These are phyloP conservation scores for Pseudozyma thailandica DNA, from an alignment of 1,284 basidiomycete species.

Conservation along the genomic window DNA sequence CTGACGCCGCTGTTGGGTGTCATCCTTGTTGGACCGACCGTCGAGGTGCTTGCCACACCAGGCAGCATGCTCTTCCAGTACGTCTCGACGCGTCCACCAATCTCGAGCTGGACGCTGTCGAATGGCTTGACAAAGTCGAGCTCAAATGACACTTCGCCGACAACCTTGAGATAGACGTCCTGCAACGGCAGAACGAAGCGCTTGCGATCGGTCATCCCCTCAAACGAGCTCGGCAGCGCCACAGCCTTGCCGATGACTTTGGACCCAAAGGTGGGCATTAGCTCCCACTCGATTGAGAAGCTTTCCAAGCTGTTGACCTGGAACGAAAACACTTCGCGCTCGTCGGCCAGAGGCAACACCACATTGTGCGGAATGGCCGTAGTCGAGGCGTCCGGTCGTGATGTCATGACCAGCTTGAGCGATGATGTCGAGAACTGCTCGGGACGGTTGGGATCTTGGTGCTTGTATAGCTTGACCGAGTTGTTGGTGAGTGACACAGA, in stretches of 20 bases:
- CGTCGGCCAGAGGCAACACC: constrained; percentile 79
- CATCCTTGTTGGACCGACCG: constrained; percentile 49
- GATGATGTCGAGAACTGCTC: constrained; percentile 73
- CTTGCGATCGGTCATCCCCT: constrained; percentile 67
- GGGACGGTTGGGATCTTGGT: constrained; percentile 59
- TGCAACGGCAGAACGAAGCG: constrained; percentile 76
- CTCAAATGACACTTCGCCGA: constrained; percentile 94
- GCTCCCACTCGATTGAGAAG: constrained; percentile 88
- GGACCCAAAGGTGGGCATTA: constrained; percentile 98
- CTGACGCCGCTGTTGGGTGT: constrained; percentile 56
- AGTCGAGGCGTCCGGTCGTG: constrained; percentile 79
- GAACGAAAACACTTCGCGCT: constrained; percentile 86
- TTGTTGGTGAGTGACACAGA: constrained; percentile 75
- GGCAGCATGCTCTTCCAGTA: constrained; percentile 68
- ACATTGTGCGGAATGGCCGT: constrained; percentile 73
- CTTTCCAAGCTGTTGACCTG: constrained; percentile 81
- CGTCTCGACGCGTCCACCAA: constrained; percentile 79
- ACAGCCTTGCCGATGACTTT: constrained; percentile 95
- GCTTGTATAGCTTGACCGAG: constrained; percentile 65
- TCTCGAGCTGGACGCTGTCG: constrained; percentile 90
- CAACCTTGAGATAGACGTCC: constrained; percentile 90
- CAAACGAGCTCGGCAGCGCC: constrained; percentile 81
- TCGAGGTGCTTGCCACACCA: constrained; percentile 22
- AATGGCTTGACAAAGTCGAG: constrained; percentile 89
- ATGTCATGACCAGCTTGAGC: constrained; percentile 93